phyloP scores from a whole-genome alignment of 495 filamentous ascomycete genomes.

The Penicillium turbatum region DNA sequence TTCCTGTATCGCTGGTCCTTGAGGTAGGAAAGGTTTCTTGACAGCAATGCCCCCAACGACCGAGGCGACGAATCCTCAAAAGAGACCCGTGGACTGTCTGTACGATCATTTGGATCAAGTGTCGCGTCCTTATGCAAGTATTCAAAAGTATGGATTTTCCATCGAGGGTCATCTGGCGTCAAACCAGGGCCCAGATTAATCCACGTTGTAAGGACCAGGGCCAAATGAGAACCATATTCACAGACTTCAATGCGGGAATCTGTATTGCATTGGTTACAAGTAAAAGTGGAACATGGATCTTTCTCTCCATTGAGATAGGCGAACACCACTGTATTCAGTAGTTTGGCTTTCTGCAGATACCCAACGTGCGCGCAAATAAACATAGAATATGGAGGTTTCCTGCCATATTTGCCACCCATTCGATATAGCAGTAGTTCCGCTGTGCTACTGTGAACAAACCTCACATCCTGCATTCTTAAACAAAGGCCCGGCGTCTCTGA shows the following conservation, averaged over 20 bases:
- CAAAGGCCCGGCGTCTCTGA: slow-evolving; percentile 1
- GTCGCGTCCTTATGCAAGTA: neutral
- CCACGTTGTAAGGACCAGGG: slow-evolving; percentile 6
- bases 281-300: neutral
- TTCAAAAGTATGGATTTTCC: neutral
- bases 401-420: neutral
- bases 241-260: neutral
- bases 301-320: neutral
- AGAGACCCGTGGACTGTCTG: slow-evolving; percentile 1
- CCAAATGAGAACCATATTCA: neutral
- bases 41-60: slow-evolving; percentile 2
- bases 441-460: neutral
- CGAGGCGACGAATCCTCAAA: slow-evolving; percentile 1
- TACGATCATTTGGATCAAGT: neutral
- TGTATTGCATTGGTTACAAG: neutral
- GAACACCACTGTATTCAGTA: neutral
- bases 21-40: slow-evolving; percentile 2
- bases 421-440: neutral
- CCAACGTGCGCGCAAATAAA: neutral
- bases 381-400: neutral
- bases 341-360: neutral
- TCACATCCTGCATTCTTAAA: neutral
- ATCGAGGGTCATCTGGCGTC: neutral
- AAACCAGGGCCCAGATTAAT: slow-evolving; percentile 4
- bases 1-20: neutral